Evolutionary conservation across 805 yeast species (phyloP).

Genomic region (Hanseniaspora valbyensis): DNA sequence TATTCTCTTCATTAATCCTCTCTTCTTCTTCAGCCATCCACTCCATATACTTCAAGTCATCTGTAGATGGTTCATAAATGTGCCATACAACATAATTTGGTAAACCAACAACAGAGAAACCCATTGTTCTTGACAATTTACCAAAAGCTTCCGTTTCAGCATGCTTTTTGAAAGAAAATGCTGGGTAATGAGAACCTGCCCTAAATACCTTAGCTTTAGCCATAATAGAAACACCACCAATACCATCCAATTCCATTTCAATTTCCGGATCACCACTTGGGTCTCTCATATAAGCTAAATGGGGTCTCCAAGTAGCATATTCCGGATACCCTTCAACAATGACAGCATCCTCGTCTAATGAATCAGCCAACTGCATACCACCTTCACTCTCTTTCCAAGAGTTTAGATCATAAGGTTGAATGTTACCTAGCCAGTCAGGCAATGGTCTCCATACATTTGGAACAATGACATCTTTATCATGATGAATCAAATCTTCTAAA

Average conservation of each 20-base stretch:
- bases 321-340: constrained; percentile 96
- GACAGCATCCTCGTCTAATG: constrained; percentile 69
- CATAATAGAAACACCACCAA: constrained; percentile 92
- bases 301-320: constrained; percentile 97
- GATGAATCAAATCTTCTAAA: constrained; percentile 85
- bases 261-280: constrained; percentile 91
- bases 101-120: constrained; percentile 73
- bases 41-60: constrained; percentile 78
- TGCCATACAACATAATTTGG: constrained; percentile 97
- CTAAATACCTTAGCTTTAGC: constrained; percentile 80
- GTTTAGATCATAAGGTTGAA: constrained; percentile 75
- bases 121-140: constrained; percentile 76
- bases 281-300: constrained; percentile 85
- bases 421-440: constrained; percentile 76
- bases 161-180: constrained; percentile 87
- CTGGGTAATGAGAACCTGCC: constrained; percentile 89
- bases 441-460: constrained; percentile 90
- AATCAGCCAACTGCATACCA: constrained; percentile 63
- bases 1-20: constrained; percentile 50
- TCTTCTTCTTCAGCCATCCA: constrained; percentile 79
- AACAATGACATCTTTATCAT: constrained; percentile 80
- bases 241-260: constrained; percentile 88
- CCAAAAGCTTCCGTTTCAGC: constrained; percentile 98
- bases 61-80: constrained; percentile 87
- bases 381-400: constrained; percentile 83